Evolutionary conservation across 2,329 filamentous ascomycete species (phyloP), one percentile per base, ranked within the genome.

Genomic region (Fusarium sterilihyphosum): DNA sequence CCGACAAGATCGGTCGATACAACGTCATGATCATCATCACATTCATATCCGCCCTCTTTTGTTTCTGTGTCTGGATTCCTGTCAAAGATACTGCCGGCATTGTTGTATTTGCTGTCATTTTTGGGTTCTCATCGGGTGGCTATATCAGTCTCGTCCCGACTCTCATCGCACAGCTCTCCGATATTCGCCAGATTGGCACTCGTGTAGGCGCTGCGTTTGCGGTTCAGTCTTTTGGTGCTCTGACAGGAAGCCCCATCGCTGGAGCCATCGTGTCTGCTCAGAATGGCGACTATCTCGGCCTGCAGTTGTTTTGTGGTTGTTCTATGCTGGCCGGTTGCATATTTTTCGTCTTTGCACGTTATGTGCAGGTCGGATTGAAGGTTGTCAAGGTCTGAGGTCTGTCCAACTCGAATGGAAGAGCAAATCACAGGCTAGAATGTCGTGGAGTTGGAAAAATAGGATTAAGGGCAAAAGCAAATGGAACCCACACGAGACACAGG

Each of bases 161-260:
- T 0, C 83, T 93, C 20, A 84, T 95, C 29, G 92, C 91, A 4
- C 92, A 94, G 77, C 92, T 94, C 70, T 91, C 89, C 4, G 91
- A 93, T 52, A 88, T 94, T 43, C 85, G 89, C 26, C 87, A 93
- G 79, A 91, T 95, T 40, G 93, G 93, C 20, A 88, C 91, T 4
- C 86, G 93, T 11, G 90, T 88, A 5, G 93, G 93, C 2, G 87
- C 88, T 0, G 86, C 90, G 33, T 93, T 92, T 78, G 87, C 89
- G 22, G 80, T 91, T 53, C 85, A 91, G 64, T 87, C 89, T 3
- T 83, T 94, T 38, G 92, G 90, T 8, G 91, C 90, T 3, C 82
- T 95, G 58, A 90, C 90, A 0, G 91, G 92, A 2, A 90, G 87
- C 52, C 92, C 92, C 1, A 92, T 94, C 74, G 92, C 87, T 4